Evolutionary conservation across 2,329 filamentous ascomycete genomes (phyloP), one percentile per base, ranked within the genome.

Genomic region (Colletotrichum kahawae): DNA sequence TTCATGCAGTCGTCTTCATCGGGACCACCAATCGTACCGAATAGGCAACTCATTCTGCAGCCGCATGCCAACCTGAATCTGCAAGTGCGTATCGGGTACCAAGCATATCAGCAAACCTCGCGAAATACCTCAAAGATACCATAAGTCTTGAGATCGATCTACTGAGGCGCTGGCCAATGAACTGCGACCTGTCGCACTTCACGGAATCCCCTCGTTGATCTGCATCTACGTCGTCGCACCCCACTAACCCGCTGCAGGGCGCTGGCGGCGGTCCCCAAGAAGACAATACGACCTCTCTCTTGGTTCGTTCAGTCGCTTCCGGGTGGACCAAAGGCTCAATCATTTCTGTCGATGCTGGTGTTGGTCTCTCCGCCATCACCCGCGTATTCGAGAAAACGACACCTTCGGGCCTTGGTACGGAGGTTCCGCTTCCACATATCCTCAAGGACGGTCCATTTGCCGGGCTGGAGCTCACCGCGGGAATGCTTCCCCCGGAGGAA

Each of bases 271-370:
- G 97, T 67, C 97, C 97, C 36, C 90, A 92, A 80, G 97, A 99
- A 88, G 93, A 95, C 83, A 97, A 96, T 82, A 94, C 95, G 29
- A 98, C 96, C 0, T 95, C 95, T 4, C 92, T 98, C 73, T 91
- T 99, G 24, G 95, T 98, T 62, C 93, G 96, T 62, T 96, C 96
- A 6, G 89, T 93, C 12, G 91, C 93, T 34, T 91, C 93, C 67
- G 91, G 92, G 76, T 99, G 97, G 97, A 88, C 90, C 64, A 94
- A 93, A 79, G 93, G 94, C 59, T 98, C 95, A 0, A 84, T 98
- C 54, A 88, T 98, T 33, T 95, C 96, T n/a, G 93, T 99, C 67
- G 97, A 99, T 86, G 96, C 95, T 12, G 97, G 97, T 63, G 95
- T 96, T 36, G 94, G 98, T 82, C 90, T 99, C 54, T 92, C 95